Conservation (phyloP, 1,284 basidiomycete genomes). For the Irpex rosettiformis region DNA sequence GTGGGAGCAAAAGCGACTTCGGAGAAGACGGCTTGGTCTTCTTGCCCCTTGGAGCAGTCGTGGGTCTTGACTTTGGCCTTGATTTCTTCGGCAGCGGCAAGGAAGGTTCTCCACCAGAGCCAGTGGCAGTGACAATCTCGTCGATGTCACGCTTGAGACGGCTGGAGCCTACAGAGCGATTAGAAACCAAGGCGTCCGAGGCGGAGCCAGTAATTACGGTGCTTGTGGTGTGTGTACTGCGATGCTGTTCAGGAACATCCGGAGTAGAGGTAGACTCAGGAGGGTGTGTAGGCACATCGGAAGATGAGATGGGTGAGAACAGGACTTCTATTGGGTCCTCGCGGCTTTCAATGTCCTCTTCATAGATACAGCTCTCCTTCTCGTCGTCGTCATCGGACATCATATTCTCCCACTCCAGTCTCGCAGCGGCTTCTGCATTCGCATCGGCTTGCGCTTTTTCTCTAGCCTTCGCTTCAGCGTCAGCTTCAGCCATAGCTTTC, state of each 20-base stretch:
- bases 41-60: not conserved
- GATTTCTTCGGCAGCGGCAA: not conserved
- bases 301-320: too few relatives aligned
- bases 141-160: not conserved
- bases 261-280: too few relatives aligned
- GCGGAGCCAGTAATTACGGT: too few relatives aligned
- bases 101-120: not conserved
- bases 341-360: too few relatives aligned
- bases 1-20: not conserved
- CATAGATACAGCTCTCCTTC: not conserved
- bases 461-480: not conserved
- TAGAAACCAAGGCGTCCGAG: not conserved
- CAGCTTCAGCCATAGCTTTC: too few relatives aligned
- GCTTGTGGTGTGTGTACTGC: too few relatives aligned
- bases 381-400: not conserved
- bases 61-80: not conserved
- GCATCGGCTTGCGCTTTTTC: not conserved
- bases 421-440: not conserved
- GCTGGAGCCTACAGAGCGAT: not conserved
- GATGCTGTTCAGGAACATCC: too few relatives aligned
- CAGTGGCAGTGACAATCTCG: not conserved
- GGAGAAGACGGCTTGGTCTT: not conserved
- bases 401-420: not conserved
- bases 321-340: too few relatives aligned
- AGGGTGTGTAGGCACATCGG: too few relatives aligned